These are phyloP conservation scores for Scalesia atractyloides DNA, from an alignment of 129 eudicot species.

Conservation along the genomic window DNA sequence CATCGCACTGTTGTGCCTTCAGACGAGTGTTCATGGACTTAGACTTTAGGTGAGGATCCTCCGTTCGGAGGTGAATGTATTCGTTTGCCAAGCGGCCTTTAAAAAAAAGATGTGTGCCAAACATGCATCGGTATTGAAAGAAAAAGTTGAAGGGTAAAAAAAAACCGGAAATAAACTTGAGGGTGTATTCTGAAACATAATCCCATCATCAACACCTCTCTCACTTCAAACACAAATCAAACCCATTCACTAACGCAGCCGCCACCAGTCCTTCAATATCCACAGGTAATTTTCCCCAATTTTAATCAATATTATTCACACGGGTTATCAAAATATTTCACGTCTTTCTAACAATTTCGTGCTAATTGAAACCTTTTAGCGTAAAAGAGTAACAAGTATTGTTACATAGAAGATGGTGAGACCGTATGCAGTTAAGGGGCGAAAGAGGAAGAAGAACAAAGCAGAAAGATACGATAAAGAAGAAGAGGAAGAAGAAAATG, in stretches of 20 bases:
- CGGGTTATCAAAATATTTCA: not conserved
- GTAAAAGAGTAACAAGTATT: not conserved
- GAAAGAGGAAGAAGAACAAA: constrained; percentile 67
- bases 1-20: too few relatives aligned
- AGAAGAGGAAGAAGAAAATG: constrained; percentile 40
- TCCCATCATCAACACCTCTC: not conserved
- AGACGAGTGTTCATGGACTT: too few relatives aligned
- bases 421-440: constrained; percentile 63
- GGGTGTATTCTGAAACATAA: constrained; percentile 3
- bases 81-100: too few relatives aligned
- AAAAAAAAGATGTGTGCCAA: too few relatives aligned
- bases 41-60: too few relatives aligned
- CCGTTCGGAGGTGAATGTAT: too few relatives aligned
- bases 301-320: not conserved
- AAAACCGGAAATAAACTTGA: not conserved
- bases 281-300: constrained; percentile 10
- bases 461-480: constrained; percentile 52
- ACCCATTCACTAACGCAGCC: constrained; percentile 16
- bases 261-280: constrained; percentile 7
- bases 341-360: not conserved
- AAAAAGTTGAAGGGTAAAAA: not conserved
- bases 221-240: not conserved
- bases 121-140: too few relatives aligned
- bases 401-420: constrained; percentile 56
- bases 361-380: constrained; percentile 15